Evolutionary conservation across 805 yeast species (phyloP).

Genomic region (Wickerhamomyces tratensis): DNA sequence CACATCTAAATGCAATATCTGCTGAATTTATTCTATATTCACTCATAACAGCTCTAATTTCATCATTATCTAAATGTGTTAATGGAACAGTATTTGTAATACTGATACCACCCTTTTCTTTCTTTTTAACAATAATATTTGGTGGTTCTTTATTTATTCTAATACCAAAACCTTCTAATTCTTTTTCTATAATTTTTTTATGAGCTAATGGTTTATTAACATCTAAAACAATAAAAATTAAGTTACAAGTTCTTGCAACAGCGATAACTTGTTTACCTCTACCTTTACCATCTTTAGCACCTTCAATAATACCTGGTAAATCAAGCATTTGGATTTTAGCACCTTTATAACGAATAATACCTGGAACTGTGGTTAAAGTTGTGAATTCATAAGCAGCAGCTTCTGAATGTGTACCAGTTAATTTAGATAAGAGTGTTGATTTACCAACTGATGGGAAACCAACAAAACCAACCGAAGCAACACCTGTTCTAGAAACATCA

Average conservation of each 20-base stretch:
- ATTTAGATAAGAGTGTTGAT: slow-evolving; percentile 72
- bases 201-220: slow-evolving; percentile 95
- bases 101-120: slow-evolving; percentile 93
- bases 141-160: slow-evolving; percentile 90
- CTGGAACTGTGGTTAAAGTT: slow-evolving; percentile 95
- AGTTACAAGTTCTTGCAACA: slow-evolving; percentile 95
- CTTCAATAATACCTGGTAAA: slow-evolving; percentile 85
- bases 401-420: slow-evolving; percentile 95
- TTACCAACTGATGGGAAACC: slow-evolving; percentile 95
- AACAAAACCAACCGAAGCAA: slow-evolving; percentile 93
- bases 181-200: slow-evolving; percentile 88
- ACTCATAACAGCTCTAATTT: slow-evolving; percentile 89
- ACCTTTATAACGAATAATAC: slow-evolving; percentile 91
- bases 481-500: slow-evolving; percentile 99
- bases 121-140: slow-evolving; percentile 81
- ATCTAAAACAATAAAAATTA: slow-evolving; percentile 87
- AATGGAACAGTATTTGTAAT: slow-evolving; percentile 90
- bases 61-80: slow-evolving; percentile 86
- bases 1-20: slow-evolving; percentile 93
- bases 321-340: slow-evolving; percentile 96
- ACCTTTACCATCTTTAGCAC: slow-evolving; percentile 88
- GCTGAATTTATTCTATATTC: slow-evolving; percentile 95
- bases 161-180: slow-evolving; percentile 95
- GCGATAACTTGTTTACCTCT: slow-evolving; percentile 97
- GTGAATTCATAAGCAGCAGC: slow-evolving; percentile 99